Base-by-base conservation (phyloP, 768 basidiomycete genomes). In the Calocera viscosa region DNA sequence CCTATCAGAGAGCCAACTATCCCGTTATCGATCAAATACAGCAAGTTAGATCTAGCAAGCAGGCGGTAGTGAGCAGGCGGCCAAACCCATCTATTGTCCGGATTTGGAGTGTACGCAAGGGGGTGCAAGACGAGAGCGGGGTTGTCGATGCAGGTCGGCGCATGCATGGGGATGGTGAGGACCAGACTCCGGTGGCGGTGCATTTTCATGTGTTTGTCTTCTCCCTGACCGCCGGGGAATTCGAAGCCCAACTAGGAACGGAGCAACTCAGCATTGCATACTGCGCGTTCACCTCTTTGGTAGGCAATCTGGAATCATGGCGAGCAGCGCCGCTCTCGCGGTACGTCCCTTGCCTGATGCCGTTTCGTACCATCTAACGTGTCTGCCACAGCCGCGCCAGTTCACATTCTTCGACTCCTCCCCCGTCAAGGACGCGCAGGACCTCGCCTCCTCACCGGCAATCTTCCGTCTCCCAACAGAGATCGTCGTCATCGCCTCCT, bases 401-500 rank as follows among this genome's bases (percentile, higher is more conserved):
- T 95, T 95, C 78, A 80, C 86, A 1, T 96, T 96, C 84, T 97
- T 96, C 73, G 86, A 93, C 70, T 79, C 82, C 14, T 81, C 84
- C 2, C 82, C 85, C 12, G 85, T 94, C 69, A 91, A 86, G 74
- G 91, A 92, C 72, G 79, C 81, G 1, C 85, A 94, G 71, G 89
- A 95, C 73, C 78, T 90, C 16, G 82, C 84, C 1, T 84, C 82
- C 67, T 76, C 86, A 0, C 92, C 92, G 0, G 87, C 90, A 65
- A 81, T 92, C 26, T 85, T 95, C 82, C 87, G 87, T 75, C 90
- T 88, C 71, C 43, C 71, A 65, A 28, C n/a, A 14, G 17, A 17
- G 38, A 53, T 67, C 32, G 2, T 65, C 43, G 70, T 64, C 19
- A 79, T 89, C 32, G 75, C 82, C 0, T 80, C 83, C 0, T 87